Conservation (phyloP, 352 stramenopile species). For the Phytopythium boreale region DNA sequence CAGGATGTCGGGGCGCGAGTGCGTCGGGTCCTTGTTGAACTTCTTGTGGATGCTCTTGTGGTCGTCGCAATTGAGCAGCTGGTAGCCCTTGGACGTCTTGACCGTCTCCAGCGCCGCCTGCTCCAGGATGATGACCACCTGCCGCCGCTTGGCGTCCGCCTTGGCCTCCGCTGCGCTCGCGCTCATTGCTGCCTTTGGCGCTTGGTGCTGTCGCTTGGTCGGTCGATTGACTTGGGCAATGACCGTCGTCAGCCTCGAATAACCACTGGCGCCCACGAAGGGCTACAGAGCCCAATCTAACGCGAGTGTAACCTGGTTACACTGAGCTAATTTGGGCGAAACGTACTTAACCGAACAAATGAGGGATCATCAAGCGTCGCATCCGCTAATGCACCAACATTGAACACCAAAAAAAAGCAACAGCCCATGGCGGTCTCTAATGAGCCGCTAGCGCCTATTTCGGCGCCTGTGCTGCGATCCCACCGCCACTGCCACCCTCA, state of each 20-base stretch:
- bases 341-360: not conserved
- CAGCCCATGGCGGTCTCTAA: not conserved
- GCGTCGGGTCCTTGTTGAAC: conserved; percentile 94
- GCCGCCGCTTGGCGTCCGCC: conserved; percentile 75
- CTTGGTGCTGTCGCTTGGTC: not conserved
- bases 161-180: conserved; percentile 63
- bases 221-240: not conserved
- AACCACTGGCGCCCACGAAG: not conserved
- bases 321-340: not conserved
- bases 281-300: not conserved
- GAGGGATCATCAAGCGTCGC: not conserved
- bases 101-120: conserved; percentile 98
- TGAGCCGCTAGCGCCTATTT: too few relatives aligned
- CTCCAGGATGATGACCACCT: conserved; percentile 98
- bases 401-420: too few relatives aligned
- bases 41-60: conserved; percentile 96
- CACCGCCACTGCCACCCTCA: too few relatives aligned
- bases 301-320: not conserved
- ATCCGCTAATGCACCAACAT: not conserved
- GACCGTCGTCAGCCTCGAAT: not conserved
- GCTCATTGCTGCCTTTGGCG: conserved; percentile 19
- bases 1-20: conserved; percentile 98
- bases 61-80: conserved; percentile 99
- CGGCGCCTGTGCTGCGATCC: too few relatives aligned
- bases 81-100: conserved; percentile 98